Evolutionary conservation across 106 monocot genomes (phyloP).

Genomic region (Phalaenopsis aphrodite): DNA sequence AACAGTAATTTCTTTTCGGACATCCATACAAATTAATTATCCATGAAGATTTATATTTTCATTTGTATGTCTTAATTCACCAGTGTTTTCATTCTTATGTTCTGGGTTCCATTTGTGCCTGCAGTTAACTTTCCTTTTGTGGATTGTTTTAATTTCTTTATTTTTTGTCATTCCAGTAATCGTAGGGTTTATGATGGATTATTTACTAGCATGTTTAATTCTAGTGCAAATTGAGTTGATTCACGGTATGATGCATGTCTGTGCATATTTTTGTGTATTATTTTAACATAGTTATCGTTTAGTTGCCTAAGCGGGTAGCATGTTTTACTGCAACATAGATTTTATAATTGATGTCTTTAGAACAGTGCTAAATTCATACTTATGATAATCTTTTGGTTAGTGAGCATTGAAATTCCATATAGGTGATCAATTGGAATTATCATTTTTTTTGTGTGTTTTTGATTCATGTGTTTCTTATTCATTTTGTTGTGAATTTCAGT

Average conservation of each 20-base stretch:
- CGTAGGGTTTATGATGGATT: neutral
- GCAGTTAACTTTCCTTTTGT: neutral
- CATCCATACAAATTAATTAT: too few species aligned
- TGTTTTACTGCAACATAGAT: neutral
- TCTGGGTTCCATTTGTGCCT: neutral
- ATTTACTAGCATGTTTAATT: neutral
- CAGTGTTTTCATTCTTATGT: too few species aligned
- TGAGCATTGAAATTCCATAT: neutral
- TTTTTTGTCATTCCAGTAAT: neutral
- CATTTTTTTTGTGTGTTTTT: neutral
- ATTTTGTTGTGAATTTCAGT: neutral
- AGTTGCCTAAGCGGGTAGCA: neutral
- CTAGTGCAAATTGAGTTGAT: neutral
- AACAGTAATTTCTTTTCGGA: neutral
- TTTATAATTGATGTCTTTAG: neutral
- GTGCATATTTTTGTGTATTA: neutral
- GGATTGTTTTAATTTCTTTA: neutral
- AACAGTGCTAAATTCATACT: neutral
- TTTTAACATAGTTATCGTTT: neutral
- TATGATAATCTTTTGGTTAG: neutral
- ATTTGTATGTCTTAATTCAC: neutral
- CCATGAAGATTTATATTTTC: neutral
- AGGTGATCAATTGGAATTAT: neutral
- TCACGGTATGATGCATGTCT: neutral
- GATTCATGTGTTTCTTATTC: neutral